These are phyloP conservation scores for Monosporascus cannonballus DNA, from an alignment of 2,329 filamentous ascomycete species.

Conservation along the genomic window DNA sequence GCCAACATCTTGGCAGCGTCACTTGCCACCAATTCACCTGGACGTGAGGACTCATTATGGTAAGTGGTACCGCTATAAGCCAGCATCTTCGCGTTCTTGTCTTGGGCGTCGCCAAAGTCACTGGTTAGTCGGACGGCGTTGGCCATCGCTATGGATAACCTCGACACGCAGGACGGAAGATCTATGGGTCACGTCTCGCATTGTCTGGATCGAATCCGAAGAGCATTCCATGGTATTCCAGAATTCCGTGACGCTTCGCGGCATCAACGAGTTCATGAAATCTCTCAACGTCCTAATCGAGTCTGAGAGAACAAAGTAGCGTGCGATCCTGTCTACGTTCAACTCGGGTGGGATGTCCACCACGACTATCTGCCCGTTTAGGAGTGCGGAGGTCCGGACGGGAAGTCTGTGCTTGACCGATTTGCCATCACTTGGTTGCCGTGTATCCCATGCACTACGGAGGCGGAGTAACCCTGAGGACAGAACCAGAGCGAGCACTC, in stretches of 20 bases:
- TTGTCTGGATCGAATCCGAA: constrained; percentile 32
- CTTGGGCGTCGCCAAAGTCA: constrained; percentile 14
- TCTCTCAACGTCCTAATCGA: constrained; percentile 23
- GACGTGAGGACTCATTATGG: constrained; percentile 24
- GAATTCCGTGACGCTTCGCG: constrained; percentile 25
- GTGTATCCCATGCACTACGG: constrained; percentile 22
- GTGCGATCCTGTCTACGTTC: constrained; percentile 16
- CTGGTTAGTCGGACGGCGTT: constrained; percentile 27
- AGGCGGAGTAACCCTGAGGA: constrained; percentile 25
- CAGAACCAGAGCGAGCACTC: constrained; percentile 34
- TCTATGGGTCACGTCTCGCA: constrained; percentile 24
- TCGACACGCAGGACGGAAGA: constrained; percentile 26
- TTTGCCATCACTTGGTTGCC: constrained; percentile 16
- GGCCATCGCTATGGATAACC: constrained; percentile 29
- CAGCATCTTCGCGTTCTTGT: constrained; percentile 10
- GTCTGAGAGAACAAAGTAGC: constrained; percentile 26
- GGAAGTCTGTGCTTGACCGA: constrained; percentile 25
- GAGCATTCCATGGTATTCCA: constrained; percentile 25
- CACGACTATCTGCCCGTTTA: constrained; percentile 26
- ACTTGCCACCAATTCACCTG: constrained; percentile 27
- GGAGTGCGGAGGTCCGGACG: constrained; percentile 18
- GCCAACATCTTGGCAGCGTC: too few species aligned
- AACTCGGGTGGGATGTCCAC: constrained; percentile 24
- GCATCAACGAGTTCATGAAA: constrained; percentile 27
- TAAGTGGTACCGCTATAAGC: constrained; percentile 23